phyloP scores from a whole-genome alignment of 1,284 basidiomycete genomes.

The Puccinia horiana region DNA sequence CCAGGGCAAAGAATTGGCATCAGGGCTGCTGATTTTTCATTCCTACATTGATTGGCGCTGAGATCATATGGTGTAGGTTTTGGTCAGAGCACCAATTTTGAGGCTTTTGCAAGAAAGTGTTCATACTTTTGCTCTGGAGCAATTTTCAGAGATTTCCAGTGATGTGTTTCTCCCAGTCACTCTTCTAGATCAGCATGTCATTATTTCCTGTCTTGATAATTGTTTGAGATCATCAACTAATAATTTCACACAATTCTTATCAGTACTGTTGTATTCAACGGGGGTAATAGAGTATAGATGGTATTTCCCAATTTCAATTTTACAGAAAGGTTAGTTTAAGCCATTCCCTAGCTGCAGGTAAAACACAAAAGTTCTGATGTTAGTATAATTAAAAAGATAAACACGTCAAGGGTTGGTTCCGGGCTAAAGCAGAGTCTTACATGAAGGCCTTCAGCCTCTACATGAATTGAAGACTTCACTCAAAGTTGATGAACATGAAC shows the following conservation, averaged over 20 bases:
- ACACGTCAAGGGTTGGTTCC: too few relatives aligned
- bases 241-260: neutral
- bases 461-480: too few relatives aligned
- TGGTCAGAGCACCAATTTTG: neutral
- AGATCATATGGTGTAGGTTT: neutral
- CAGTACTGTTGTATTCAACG: too few relatives aligned
- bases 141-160: neutral
- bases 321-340: too few relatives aligned
- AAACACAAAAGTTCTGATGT: too few relatives aligned
- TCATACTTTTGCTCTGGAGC: neutral
- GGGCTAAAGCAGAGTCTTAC: too few relatives aligned
- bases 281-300: neutral
- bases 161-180: neutral
- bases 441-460: too few relatives aligned
- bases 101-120: neutral
- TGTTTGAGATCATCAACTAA: neutral
- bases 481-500: too few relatives aligned
- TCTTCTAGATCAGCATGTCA: neutral
- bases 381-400: too few relatives aligned
- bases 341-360: too few relatives aligned
- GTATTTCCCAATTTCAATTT: too few relatives aligned
- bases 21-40: neutral
- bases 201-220: neutral
- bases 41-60: neutral
- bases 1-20: neutral